These are phyloP conservation scores for Hanseniaspora mollemarum DNA, from an alignment of 805 yeast species.

Conservation along the genomic window DNA sequence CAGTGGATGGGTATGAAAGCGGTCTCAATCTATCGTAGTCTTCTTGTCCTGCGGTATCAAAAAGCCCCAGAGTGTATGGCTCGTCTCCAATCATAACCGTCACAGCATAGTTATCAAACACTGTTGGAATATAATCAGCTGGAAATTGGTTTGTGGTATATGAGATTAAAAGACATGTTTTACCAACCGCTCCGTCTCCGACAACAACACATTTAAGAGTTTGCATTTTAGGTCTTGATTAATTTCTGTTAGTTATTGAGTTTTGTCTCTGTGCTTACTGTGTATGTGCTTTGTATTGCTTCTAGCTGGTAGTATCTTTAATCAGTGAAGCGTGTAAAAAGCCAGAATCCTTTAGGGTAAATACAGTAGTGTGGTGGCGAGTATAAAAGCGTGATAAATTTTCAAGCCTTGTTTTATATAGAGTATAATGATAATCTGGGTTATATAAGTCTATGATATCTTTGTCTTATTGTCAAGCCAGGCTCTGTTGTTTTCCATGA, in stretches of 20 bases:
- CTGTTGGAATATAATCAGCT: constrained; percentile 97
- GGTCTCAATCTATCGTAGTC: constrained; percentile 97
- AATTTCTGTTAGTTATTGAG: neutral
- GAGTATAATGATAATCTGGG: too few species aligned
- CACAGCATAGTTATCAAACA: constrained; percentile 88
- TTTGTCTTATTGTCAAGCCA: too few species aligned
- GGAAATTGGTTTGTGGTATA: constrained; percentile 96
- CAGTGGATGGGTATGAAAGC: constrained; percentile 91
- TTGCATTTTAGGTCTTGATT: constrained; percentile 29
- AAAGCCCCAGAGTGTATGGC: constrained; percentile 92
- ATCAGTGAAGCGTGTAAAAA: too few species aligned
- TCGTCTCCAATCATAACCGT: constrained; percentile 95
- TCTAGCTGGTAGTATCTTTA: too few species aligned
- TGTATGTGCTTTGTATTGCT: neutral
- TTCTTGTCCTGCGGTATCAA: constrained; percentile 99
- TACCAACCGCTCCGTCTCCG: constrained; percentile 99
- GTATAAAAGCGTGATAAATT: too few species aligned
- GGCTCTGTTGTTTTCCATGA: too few species aligned
- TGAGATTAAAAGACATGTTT: constrained; percentile 88
- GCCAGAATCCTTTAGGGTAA: too few species aligned
- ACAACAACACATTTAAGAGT: constrained; percentile 90
- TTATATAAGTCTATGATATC: too few species aligned
- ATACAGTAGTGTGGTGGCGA: too few species aligned
- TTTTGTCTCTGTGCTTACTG: neutral
- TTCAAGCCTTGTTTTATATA: too few species aligned